Evolutionary conservation across 805 yeast genomes (phyloP).

Genomic region (Sugiyamaella marilandica): DNA sequence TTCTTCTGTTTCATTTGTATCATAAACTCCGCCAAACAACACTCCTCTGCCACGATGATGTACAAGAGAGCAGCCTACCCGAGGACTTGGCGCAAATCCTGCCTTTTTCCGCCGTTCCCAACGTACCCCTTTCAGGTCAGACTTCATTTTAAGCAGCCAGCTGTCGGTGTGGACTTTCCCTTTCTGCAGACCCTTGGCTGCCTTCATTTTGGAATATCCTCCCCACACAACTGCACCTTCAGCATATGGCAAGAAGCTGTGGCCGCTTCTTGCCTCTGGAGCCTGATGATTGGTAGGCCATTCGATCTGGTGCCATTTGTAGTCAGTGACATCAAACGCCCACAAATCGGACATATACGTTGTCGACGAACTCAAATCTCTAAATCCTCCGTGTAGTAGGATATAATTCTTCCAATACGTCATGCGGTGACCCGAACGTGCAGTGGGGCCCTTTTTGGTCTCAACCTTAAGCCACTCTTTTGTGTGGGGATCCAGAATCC

Average conservation of each 20-base stretch:
- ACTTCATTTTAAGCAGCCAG: constrained; percentile 84
- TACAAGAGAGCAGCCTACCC: constrained; percentile 92
- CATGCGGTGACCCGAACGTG: constrained; percentile 90
- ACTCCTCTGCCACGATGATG: constrained; percentile 88
- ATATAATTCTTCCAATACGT: constrained; percentile 88
- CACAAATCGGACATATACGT: constrained; percentile 82
- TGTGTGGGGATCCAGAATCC: constrained; percentile 80
- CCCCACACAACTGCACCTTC: constrained; percentile 89
- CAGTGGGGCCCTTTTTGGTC: constrained; percentile 60
- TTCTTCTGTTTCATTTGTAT: constrained; percentile 93
- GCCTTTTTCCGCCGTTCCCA: constrained; percentile 90
- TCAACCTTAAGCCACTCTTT: constrained; percentile 92
- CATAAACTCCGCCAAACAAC: constrained; percentile 92
- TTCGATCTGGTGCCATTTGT: constrained; percentile 87
- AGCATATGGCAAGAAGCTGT: constrained; percentile 67
- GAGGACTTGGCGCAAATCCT: constrained; percentile 84
- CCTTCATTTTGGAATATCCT: constrained; percentile 91
- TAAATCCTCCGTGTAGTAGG: constrained; percentile 84
- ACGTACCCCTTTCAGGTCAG: constrained; percentile 67
- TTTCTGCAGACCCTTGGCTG: constrained; percentile 72
- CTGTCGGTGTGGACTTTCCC: constrained; percentile 85
- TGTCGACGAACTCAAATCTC: constrained; percentile 81
- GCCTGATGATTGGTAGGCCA: constrained; percentile 73
- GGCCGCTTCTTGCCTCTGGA: constrained; percentile 94
- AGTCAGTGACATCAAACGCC: constrained; percentile 84